phyloP scores from a whole-genome alignment of 2,329 filamentous ascomycete genomes.

The Tympanopsis confertula region DNA sequence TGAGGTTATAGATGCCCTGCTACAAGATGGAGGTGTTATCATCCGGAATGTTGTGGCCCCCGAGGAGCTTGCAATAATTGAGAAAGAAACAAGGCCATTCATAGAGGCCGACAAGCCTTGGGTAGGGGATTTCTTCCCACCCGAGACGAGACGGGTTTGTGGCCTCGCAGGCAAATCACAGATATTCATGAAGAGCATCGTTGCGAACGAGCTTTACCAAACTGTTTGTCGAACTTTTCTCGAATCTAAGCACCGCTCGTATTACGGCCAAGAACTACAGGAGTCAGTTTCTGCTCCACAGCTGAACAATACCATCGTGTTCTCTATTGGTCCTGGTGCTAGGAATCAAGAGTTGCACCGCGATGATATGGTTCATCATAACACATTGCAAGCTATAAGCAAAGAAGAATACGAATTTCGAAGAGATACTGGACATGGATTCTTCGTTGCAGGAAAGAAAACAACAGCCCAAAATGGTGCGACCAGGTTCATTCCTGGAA shows the following conservation, averaged over 20 bases:
- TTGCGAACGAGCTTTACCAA: conserved; percentile 9
- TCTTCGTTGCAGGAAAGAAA: conserved; percentile 19
- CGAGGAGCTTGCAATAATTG: conserved; percentile 7
- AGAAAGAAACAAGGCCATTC: conserved; percentile 10
- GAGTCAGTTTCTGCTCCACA: conserved; percentile 9
- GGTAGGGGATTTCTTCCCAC: conserved; percentile 11
- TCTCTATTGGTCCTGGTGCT: conserved; percentile 10
- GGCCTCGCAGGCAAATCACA: conserved; percentile 10
- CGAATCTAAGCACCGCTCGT: conserved; percentile 3
- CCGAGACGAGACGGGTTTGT: conserved; percentile 11
- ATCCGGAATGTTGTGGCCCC: conserved; percentile 9
- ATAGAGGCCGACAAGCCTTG: conserved; percentile 10
- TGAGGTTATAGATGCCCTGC: background rate
- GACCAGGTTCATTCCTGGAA: conserved; percentile 21
- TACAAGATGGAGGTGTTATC: conserved; percentile 7
- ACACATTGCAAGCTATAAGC: conserved; percentile 4
- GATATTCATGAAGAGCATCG: conserved; percentile 8
- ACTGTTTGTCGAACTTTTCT: conserved; percentile 7
- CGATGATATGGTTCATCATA: conserved; percentile 14
- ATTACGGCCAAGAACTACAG: conserved; percentile 6
- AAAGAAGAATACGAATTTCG: conserved; percentile 8
- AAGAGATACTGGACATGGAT: conserved; percentile 13
- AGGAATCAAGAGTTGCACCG: conserved; percentile 10
- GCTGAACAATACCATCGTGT: conserved; percentile 16
- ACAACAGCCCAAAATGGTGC: conserved; percentile 19